Evolutionary conservation across 805 yeast species (phyloP), one percentile per base, ranked within the genome.

Genomic region (Metschnikowia similis): DNA sequence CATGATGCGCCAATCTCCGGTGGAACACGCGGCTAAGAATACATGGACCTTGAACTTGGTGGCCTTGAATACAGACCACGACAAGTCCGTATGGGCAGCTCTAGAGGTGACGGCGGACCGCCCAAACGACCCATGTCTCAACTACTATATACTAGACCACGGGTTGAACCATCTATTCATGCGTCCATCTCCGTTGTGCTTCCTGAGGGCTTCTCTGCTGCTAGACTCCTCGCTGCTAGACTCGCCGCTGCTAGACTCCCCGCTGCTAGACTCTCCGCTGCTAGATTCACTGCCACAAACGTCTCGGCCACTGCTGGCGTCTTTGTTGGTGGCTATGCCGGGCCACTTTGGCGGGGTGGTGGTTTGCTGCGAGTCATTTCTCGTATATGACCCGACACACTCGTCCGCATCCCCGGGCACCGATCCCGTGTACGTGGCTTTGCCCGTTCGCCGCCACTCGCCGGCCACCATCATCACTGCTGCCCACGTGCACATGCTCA

Each of bases 61-160:
- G 14, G 85, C 86, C 0, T 62, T 92, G 43, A 96, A 90, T 62
- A 85, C 84, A 2, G 87, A 85, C 0, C 85, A 76, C 63, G 94
- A 86, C 16, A 90, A 89, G 60, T 98, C 98, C 0, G 62, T 82
- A 8, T 92, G 91, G 76, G 95, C 89, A 0, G 77, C 91, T 0
- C 66, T 94, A 7, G 98, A 92, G 61, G 67, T 79, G 7, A 58
- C 17, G 38, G 6, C 6, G 11, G 28, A 42, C 7, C 37, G 37
- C 4, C 52, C 54, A 1, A 44, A 66, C 45, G 56, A 60, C 29
- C 30, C 41, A 2, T 26, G 14, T 16, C 69, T 92, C 47, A 77
- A 81, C 3, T 86, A 80, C 62, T 92, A 92, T 67, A 92, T 89
- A 60, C 68, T 91, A 27, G 97, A 94, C 64, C 75, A 88, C 37